Base-by-base conservation (phyloP, 768 basidiomycete genomes). In the Sistotremastrum niveocremeum region DNA sequence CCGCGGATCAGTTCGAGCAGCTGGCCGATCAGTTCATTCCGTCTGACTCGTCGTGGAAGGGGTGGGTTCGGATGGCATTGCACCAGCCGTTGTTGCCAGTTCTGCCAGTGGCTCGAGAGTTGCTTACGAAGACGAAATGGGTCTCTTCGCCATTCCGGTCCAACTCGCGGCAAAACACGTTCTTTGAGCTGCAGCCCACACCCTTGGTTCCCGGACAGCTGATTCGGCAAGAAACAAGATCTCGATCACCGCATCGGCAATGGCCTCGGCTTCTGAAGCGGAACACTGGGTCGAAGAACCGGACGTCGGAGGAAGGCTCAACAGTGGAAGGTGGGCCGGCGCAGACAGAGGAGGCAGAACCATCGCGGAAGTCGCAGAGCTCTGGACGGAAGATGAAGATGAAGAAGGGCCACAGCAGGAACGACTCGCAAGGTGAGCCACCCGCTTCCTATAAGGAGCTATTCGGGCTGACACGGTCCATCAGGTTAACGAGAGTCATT, bases 51-150 rank as follows among this genome's bases (percentile, higher is more conserved):
- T 79, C 73, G 41, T 85, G 83, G 83, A 74, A 72, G 57, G 83
- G 82, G 10, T 86, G 84, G 84, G 72, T 85, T 34, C 83, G 81
- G 55, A 83, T 86, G 71, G 84, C 79, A 9, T 81, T 85, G 62
- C 77, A 84, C 46, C 84, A 86, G 54, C 82, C 82, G 28, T 65
- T 86, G 8, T 68, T 86, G 3, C 83, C 83, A 29, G 82, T 86
- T 3, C 66, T 85, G 10, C 83, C 83, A 4, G 82, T 85, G 5
- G 84, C 84, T 10, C 77, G 80, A 42, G 83, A 86, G 59, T 65
- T 86, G 28, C 71, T 86, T 45, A 73, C 81, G 12, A 86, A 86
- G 60, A 85, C 84, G 6, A 84, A 82, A 55, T 73, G 77, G 65
- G 75, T 77, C 43, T 66, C 75, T 7, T 20, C 20, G 20, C 20